phyloP scores from a whole-genome alignment of 495 filamentous ascomycete species.

The Penicillium lagena region DNA sequence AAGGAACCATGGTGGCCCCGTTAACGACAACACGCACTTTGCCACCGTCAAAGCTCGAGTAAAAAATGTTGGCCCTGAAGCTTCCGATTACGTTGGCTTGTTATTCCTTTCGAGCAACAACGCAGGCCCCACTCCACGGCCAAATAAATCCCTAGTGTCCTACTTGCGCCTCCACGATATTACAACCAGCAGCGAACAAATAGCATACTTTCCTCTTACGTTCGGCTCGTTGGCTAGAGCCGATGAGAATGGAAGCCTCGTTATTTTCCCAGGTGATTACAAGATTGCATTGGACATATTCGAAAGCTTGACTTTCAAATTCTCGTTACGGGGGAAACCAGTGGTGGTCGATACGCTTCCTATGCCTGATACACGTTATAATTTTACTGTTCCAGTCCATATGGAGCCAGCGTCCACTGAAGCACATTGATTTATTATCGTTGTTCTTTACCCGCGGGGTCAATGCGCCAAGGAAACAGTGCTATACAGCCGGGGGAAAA shows the following conservation, averaged over 20 bases:
- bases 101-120: conserved; percentile 40
- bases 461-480: no score
- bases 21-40: conserved; percentile 23
- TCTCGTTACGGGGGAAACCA: no score
- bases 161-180: conserved; percentile 43
- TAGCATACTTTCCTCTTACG: conserved; percentile 34
- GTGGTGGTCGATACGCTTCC: no score
- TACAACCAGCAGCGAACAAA: conserved; percentile 21
- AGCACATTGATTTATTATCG: no score
- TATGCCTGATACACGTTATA: no score
- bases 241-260: conserved; percentile 44
- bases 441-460: no score
- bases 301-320: no score
- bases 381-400: no score
- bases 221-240: conserved; percentile 48
- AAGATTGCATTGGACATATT: conserved; percentile 38
- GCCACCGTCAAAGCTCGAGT: conserved; percentile 29
- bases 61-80: conserved; percentile 40
- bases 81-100: conserved; percentile 50
- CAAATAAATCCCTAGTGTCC: conserved; percentile 48
- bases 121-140: conserved; percentile 45
- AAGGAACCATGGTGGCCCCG: background rate
- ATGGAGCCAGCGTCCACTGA: no score
- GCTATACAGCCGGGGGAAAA: no score
- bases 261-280: conserved; percentile 55